Percentiles rank a stretch among this genome's conserved stretches.
Evolutionary conservation across 345 rosid species (phyloP).

Genomic region (Eucalyptus sideroxylon): DNA sequence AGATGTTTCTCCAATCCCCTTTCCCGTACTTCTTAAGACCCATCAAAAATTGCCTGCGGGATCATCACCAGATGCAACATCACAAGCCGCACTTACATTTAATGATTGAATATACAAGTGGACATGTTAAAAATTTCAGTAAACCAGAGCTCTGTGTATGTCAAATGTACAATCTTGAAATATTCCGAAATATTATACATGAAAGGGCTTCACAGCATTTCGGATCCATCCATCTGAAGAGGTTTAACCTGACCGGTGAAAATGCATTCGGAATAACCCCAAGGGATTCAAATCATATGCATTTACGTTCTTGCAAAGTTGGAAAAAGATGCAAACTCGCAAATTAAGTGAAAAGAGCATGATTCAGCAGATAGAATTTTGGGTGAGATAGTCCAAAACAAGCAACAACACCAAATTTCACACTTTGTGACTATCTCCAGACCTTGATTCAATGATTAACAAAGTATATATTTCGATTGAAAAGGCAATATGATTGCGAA

Average conservation of each 20-base stretch:
- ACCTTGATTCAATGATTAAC: not conserved
- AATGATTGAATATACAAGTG: not conserved
- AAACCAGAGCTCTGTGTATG: not conserved
- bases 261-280: not conserved
- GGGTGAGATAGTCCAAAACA: not conserved
- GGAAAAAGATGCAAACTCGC: not conserved
- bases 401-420: not conserved
- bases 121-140: not conserved
- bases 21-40: conserved; percentile 93
- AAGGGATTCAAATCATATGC: not conserved
- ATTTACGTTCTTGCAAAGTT: not conserved
- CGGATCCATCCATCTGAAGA: not conserved
- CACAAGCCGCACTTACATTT: not conserved
- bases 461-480: not conserved
- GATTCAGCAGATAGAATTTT: not conserved
- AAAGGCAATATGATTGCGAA: not conserved
- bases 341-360: not conserved
- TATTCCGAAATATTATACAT: too few relatives aligned
- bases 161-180: not conserved
- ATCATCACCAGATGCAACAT: not conserved
- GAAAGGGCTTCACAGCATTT: not conserved
- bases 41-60: conserved; percentile 75
- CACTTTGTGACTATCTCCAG: not conserved
- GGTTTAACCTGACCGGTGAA: not conserved
- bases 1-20: conserved; percentile 98